phyloP scores from a whole-genome alignment of 306 rosid genomes.

The Castanea mollissima region DNA sequence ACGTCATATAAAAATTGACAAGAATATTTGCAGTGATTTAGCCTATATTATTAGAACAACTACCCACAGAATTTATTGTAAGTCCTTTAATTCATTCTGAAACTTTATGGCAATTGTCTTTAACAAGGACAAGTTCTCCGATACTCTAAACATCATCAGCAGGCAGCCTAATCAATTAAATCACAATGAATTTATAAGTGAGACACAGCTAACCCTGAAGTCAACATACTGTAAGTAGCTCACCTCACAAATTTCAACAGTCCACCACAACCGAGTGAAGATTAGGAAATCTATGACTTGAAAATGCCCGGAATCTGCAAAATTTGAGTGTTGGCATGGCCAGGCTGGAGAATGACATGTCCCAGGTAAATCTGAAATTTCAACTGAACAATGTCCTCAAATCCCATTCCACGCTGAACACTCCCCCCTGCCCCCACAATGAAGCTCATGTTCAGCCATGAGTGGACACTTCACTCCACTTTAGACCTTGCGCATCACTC shows the following conservation, averaged over 20 bases:
- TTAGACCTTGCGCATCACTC: constrained; percentile 79
- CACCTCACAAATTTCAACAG: constrained; percentile 50
- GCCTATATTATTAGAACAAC: background rate
- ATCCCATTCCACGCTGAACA: constrained; percentile 57
- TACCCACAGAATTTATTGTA: background rate
- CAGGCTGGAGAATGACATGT: constrained; percentile 33
- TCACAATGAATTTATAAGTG: constrained; percentile 21
- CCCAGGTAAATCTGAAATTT: constrained; percentile 20
- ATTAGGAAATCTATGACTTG: constrained; percentile 37
- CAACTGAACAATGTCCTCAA: constrained; percentile 52
- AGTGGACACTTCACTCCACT: constrained; percentile 87
- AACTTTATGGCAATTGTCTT: background rate
- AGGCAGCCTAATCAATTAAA: constrained; percentile 34
- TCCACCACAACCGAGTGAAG: constrained; percentile 44
- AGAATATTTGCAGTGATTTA: background rate
- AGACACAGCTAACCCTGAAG: constrained; percentile 29
- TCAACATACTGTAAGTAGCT: constrained; percentile 46
- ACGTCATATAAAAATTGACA: background rate
- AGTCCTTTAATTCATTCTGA: constrained; percentile 5
- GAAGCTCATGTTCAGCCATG: constrained; percentile 78
- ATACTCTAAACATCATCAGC: constrained; percentile 26
- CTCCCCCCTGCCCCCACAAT: constrained; percentile 45
- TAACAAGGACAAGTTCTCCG: constrained; percentile 9
- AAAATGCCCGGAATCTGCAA: constrained; percentile 50
- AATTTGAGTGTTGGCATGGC: constrained; percentile 42